Evolutionary conservation across 805 yeast genomes (phyloP), one percentile per base, ranked within the genome.

Genomic region (Sugiyamaella lignohabitans): DNA sequence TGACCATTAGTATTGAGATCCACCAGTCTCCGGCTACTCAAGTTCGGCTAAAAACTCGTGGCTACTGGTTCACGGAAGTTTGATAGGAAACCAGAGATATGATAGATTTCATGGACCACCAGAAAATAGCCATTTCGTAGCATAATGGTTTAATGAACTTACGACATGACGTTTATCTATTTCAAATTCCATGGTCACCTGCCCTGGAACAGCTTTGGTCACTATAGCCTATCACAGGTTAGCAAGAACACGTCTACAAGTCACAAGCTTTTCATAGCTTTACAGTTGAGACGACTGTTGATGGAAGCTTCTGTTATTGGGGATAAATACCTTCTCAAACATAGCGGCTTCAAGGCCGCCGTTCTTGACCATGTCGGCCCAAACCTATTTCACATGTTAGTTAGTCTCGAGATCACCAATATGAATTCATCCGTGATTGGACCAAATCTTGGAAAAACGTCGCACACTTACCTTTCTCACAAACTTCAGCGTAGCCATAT

Each of bases 141-240:
- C n/a, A n/a, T n/a, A n/a, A n/a, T n/a, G n/a, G n/a, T n/a, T n/a
- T n/a, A n/a, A n/a, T n/a, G n/a, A 34, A 50, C 64, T 41, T 42
- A 61, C 66, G 5, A 66, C 59, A 51, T 69, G 73, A 41, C 52
- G 49, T 38, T 58, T 51, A 46, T 64, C 69, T 17, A 69, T 52
- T 2, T 54, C 50, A 36, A 69, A 47, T 21, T 58, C 57, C 41
- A 66, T 54, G 5, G 51, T 47, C 4, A 69, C 74, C 35, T 46
- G 45, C 14, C 69, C 68, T 2, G 64, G 63, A 23, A 24, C 44
- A 8, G 72, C 70, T 11, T 50, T 47, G 3, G 49, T 36, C 24
- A 68, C 48, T 8, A 34, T 43, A 43, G 67, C 54, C 68, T 62
- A 36, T 24, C n/a, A n/a, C n/a, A n/a, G n/a, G n/a, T n/a, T n/a